Conservation (phyloP, 2,329 filamentous ascomycete genomes). For the Venturia nashicola region DNA sequence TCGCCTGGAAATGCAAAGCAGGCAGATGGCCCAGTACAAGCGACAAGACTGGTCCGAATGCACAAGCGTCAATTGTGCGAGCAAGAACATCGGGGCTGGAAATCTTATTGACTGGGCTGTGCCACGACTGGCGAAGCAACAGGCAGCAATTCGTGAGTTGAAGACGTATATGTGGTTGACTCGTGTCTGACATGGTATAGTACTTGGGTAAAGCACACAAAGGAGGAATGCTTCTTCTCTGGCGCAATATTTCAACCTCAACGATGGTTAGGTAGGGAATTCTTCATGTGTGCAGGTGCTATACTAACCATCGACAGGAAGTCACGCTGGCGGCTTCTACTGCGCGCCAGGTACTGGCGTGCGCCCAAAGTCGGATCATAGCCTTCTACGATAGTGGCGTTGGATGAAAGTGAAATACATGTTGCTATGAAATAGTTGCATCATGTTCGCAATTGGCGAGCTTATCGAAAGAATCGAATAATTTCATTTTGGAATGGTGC, state of each 20-base stretch:
- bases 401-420: neutral
- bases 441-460: neutral
- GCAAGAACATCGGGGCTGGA: neutral
- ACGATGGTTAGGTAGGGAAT: neutral
- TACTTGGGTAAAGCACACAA: neutral
- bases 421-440: neutral
- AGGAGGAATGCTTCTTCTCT: neutral
- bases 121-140: neutral
- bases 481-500: too few species aligned
- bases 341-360: neutral
- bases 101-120: neutral
- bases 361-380: neutral
- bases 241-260: neutral
- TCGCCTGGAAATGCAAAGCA: neutral
- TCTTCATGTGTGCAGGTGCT: neutral
- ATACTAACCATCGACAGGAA: neutral
- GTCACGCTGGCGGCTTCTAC: neutral
- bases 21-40: neutral
- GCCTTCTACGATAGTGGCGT: neutral
- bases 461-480: neutral
- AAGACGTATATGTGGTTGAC: too few species aligned
- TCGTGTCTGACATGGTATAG: neutral
- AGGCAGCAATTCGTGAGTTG: constrained; percentile 7
- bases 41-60: neutral
- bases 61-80: constrained; percentile 1